phyloP scores from a whole-genome alignment of 805 yeast species.

The Metschnikowia anglica region DNA sequence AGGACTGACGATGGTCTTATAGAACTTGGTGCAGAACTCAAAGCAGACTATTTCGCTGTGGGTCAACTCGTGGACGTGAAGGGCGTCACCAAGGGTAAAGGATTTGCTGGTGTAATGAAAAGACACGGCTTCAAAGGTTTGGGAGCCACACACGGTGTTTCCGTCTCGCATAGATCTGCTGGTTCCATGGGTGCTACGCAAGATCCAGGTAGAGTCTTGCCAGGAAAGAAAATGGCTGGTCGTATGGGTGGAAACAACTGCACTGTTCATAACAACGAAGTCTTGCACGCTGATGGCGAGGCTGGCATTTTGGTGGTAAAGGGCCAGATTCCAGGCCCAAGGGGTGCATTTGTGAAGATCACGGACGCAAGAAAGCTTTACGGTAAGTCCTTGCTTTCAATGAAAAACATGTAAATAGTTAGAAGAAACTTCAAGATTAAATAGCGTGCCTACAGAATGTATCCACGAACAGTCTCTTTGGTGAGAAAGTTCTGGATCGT shows the following conservation, averaged over 20 bases:
- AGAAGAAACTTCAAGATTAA: neutral
- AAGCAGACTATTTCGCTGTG: constrained; percentile 76
- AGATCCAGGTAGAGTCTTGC: constrained; percentile 92
- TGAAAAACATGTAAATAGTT: constrained; percentile 18
- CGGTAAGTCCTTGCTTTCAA: constrained; percentile 34
- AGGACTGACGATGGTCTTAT: constrained; percentile 62
- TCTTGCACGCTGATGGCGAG: constrained; percentile 76
- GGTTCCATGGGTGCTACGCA: constrained; percentile 97
- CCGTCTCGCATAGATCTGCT: constrained; percentile 88
- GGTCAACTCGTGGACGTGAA: constrained; percentile 85
- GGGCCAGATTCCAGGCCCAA: constrained; percentile 92
- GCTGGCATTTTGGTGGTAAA: constrained; percentile 79
- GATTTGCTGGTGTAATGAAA: constrained; percentile 98
- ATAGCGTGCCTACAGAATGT: neutral
- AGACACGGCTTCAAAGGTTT: constrained; percentile 88
- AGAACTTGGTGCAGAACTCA: constrained; percentile 74
- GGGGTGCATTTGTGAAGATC: constrained; percentile 68
- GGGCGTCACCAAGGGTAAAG: constrained; percentile 87
- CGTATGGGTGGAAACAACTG: constrained; percentile 80
- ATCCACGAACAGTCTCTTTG: neutral
- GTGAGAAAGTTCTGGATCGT: too few relatives aligned
- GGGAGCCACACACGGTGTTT: constrained; percentile 93
- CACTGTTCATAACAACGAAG: constrained; percentile 73
- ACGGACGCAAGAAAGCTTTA: constrained; percentile 70
- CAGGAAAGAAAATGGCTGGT: constrained; percentile 98